A percentile compares a stretch with the other conserved stretches of the same genome.
Evolutionary conservation across 2,329 filamentous ascomycete species (phyloP).

Genomic region (Colletotrichum orchidophilum): DNA sequence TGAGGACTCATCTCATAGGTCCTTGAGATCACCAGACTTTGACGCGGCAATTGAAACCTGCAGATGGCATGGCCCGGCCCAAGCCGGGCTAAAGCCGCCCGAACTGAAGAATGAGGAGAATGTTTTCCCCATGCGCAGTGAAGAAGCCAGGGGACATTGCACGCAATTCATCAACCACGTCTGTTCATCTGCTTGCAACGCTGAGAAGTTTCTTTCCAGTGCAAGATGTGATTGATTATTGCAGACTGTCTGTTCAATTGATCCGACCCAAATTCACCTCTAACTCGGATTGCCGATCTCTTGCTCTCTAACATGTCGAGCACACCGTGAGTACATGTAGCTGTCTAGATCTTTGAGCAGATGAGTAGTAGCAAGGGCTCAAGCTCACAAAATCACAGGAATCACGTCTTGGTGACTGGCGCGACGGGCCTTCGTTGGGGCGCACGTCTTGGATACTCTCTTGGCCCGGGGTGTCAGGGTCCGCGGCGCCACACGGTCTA

Average conservation of each 20-base stretch:
- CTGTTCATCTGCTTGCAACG: no score
- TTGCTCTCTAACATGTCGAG: background rate
- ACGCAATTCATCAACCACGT: background rate
- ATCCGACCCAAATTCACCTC: no score
- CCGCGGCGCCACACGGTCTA: slow-evolving; percentile 42
- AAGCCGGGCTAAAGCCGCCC: background rate
- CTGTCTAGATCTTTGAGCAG: background rate
- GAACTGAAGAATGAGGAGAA: background rate
- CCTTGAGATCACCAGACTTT: no score
- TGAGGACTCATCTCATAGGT: no score
- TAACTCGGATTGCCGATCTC: no score
- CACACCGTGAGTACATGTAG: background rate
- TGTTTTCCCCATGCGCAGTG: background rate
- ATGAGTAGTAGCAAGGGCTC: background rate
- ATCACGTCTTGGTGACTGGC: slow-evolving; percentile 11
- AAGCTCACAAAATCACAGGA: slow-evolving; percentile 1
- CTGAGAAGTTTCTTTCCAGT: no score
- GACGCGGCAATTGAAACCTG: no score
- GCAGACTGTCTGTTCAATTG: no score
- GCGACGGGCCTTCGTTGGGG: slow-evolving; percentile 37
- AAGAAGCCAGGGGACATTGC: background rate
- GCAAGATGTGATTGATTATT: no score
- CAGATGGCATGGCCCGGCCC: no score
- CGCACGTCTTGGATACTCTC: slow-evolving; percentile 45
- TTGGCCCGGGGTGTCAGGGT: slow-evolving; percentile 43